Evolutionary conservation across 768 basidiomycete species (phyloP), one percentile per base, ranked within the genome.

Genomic region (Mycena leptocephala): DNA sequence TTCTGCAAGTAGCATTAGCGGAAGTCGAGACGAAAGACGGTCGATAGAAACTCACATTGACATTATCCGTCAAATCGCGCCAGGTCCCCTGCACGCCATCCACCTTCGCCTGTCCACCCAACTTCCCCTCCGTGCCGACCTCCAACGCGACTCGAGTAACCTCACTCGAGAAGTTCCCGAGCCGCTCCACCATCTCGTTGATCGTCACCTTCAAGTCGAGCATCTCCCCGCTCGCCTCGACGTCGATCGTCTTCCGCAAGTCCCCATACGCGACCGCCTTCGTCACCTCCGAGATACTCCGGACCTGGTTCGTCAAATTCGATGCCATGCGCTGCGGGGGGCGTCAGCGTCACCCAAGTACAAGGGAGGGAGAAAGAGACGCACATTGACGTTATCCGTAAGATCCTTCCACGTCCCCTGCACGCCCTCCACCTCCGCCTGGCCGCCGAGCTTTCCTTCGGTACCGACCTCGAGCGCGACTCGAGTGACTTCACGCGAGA

Each of bases 281-380:
- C 8, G 70, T 76, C 10, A 75, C 74, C 22, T 41, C 35, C 61
- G 74, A 75, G 28, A 75, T 75, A 1, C 48, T 35, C n/a, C 74
- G 67, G 1, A 75, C 74, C n/a, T 75, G 74, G 32, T 35, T 64
- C 9, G 74, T 75, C 18, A 75, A 33, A 30, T 75, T 75, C 32
- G 74, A 75, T 18, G 74, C 74, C 74, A 75, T 75, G 41, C 28
- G 51, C 32, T 39, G 41, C 37, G 22, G 4, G 2, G 11, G 32
- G 2, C 4, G 64, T 74, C 43, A 67, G 65, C 41, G 26, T 22
- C 93, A 93, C 67, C 16, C 92, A 92, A 88, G 6, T 92, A 92
- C 78, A 94, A 93, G 0, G 5, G 43, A 22, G 91, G 92, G 75
- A 2, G 20, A 92, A 65, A 88, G 89, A 81, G 93, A 95, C 75